phyloP scores from a whole-genome alignment of 2,329 filamentous ascomycete species.

The Colletotrichum sp. region DNA sequence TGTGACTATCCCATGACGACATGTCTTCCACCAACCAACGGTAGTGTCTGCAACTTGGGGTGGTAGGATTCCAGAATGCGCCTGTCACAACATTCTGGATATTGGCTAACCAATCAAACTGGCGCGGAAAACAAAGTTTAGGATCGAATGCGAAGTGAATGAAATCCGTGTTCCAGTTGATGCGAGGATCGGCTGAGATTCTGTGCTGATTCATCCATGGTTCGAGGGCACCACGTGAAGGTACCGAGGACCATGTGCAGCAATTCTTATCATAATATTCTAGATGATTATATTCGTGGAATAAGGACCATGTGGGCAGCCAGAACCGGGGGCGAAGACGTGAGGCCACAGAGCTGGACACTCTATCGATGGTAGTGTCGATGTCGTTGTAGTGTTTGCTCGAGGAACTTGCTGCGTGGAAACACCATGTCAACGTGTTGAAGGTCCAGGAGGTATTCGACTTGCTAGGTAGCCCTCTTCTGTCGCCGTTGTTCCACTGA shows the following conservation, averaged over 20 bases:
- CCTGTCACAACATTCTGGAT: background rate
- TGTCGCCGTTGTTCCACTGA: background rate
- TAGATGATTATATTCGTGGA: background rate
- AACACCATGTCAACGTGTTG: background rate
- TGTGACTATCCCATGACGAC: background rate
- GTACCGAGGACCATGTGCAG: background rate
- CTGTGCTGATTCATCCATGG: background rate
- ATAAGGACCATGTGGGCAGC: background rate
- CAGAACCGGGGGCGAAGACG: background rate
- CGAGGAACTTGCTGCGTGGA: background rate
- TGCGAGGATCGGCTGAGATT: background rate
- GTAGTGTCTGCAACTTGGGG: rapidly evolving
- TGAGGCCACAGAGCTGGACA: background rate
- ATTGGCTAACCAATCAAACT: background rate
- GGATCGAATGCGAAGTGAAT: background rate
- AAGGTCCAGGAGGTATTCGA: background rate
- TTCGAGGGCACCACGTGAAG: background rate
- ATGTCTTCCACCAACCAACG: rapidly evolving
- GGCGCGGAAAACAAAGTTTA: background rate
- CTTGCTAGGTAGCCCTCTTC: background rate
- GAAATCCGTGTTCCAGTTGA: background rate
- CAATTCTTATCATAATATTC: background rate
- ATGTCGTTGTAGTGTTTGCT: background rate
- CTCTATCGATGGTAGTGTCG: background rate
- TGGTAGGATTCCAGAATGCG: rapidly evolving